Base-by-base conservation (phyloP, 306 rosid species). In the Cicer bijugum region DNA sequence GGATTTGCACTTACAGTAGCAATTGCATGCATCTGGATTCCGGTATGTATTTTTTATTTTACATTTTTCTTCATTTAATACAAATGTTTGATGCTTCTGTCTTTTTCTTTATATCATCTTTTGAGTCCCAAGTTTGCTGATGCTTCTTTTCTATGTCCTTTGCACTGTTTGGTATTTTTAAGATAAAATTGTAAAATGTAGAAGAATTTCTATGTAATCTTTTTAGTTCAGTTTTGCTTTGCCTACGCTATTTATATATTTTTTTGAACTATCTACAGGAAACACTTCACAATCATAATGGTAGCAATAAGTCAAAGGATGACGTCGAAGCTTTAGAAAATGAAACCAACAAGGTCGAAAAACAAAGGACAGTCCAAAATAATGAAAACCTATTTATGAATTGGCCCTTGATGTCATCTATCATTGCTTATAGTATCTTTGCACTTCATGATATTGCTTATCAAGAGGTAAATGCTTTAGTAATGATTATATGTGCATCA, bases 321-420 rank as follows among this genome's bases (percentile, higher is more conserved):
- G 33, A 28, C 3, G 33, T 28, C 4, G 33, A 28, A 71, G 85
- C 85, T 14, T 9, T 82, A 75, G 92, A 90, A 84, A 76, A 28
- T 58, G 88, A 78, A 77, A 71, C 70, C 38, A 23, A 43, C 55
- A 80, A 39, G 6, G 48, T 66, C 52, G 44, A 75, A 28, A 67
- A 78, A 71, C 59, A 74, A 15, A 61, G 71, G 64, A 67, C 23
- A 43, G 19, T 35, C 9, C 43, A 63, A 57, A 56, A 78, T 35
- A 20, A 85, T 55, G 79, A 78, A 79, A 91, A 62, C 82, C 89
- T 91, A 64, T 6, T 91, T 8, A 76, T 10, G 80, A 93, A 93
- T 80, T 93, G 97, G 98, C 94, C 97, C 14, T 74, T 89, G 65
- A 91, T 93, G 89, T 91, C 97, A 77, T 75, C 97, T 20, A 82